Evolutionary conservation across 2,329 filamentous ascomycete genomes (phyloP).

Genomic region (Macrophomina tecta): DNA sequence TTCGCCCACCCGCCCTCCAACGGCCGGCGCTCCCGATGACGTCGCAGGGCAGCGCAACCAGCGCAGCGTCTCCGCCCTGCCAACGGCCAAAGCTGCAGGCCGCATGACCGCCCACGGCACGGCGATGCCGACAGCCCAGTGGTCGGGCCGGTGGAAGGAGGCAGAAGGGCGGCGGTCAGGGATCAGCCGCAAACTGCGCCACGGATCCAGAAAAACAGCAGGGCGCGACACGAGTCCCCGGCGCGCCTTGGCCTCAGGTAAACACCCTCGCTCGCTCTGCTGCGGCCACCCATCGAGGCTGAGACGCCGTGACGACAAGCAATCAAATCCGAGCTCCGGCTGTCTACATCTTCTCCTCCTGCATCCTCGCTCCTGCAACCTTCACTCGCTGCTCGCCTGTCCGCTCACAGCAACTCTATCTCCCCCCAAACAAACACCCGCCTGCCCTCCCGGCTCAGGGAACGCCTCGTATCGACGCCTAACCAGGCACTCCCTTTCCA

Average conservation of each 20-base stretch:
- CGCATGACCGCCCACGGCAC: constrained; percentile 8
- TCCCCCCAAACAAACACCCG: background rate
- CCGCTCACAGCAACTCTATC: background rate
- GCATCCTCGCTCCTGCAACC: background rate
- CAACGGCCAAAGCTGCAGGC: background rate
- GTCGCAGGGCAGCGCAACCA: background rate
- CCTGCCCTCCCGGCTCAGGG: constrained; percentile 2
- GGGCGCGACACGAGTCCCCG: constrained; percentile 11
- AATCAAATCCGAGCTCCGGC: constrained; percentile 2
- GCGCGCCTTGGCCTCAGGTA: constrained; percentile 23
- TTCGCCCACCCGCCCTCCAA: background rate
- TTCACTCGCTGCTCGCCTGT: background rate
- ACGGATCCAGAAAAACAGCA: constrained; percentile 19
- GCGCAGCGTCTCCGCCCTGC: background rate
- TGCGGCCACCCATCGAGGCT: constrained; percentile 21
- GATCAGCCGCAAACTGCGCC: constrained; percentile 16
- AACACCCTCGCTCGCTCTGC: constrained; percentile 9
- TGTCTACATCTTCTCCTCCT: constrained; percentile 6
- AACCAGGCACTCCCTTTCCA: constrained; percentile 13
- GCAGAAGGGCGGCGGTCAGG: constrained; percentile 13
- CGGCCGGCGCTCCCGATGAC: constrained; percentile 3
- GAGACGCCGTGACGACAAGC: background rate
- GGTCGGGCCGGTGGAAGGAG: constrained; percentile 14
- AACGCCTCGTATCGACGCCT: constrained; percentile 14
- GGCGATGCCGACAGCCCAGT: background rate